Base-by-base conservation (phyloP, 1,284 basidiomycete genomes). In the Ustilago cynodontis region DNA sequence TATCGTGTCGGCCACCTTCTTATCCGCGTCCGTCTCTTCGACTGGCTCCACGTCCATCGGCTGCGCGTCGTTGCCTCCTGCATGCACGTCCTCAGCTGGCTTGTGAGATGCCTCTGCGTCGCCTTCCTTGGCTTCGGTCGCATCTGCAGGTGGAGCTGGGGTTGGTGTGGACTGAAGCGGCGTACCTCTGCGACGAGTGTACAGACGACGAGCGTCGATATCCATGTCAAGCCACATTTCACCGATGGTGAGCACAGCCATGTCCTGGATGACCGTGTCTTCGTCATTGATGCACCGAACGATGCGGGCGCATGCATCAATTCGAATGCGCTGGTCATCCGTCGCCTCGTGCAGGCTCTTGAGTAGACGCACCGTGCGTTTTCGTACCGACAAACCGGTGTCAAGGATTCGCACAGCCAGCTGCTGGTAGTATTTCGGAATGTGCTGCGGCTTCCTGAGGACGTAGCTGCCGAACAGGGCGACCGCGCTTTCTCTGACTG, bases 401-500 rank as follows among this genome's bases (percentile, higher is more conserved):
- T 99, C 96, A 92, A 95, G 77, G 37, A 97, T 93, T 10, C 95
- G 92, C 64, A 93, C 92, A 3, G 92, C 90, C 41, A 99, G 92
- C 85, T 91, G 91, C 43, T 90, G 89, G 82, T 95, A 95, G 87
- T 98, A 97, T 73, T 93, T 90, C 3, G 90, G 89, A 0, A 93
- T 93, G 28, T 97, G 90, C 65, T 92, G 90, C 0, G 94, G 93
- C 2, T 92, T 91, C 65, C 94, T 92, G 28, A 95, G 90, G 87
- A 98, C 91, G 83, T 98, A 97, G 87, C 94, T 96, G 29, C 96
- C 95, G 66, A 99, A 93, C 54, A 99, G 88, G 72, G 97, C 95
- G 9, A 99, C 93, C 6, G 96, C 94, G 6, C 94, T 93, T 86
- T 99, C 97, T 37, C 96, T 92, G 20, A 99, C 97, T 28, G 93